These are phyloP conservation scores for Leccinum pellstonianum DNA, from an alignment of 768 basidiomycete species.

Conservation along the genomic window DNA sequence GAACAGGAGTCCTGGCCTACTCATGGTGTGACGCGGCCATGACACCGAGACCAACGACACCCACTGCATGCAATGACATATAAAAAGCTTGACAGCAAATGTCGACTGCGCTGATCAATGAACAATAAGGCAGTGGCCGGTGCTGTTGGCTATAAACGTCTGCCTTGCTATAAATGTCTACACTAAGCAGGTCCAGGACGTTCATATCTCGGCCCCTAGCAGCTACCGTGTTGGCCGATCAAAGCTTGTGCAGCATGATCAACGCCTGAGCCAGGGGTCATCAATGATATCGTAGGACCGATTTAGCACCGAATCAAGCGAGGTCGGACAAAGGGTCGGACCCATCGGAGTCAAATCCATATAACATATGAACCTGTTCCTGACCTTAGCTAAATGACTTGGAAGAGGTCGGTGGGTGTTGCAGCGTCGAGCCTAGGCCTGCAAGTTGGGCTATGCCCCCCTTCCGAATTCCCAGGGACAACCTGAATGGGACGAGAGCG, in stretches of 20 bases:
- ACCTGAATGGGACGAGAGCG: neutral
- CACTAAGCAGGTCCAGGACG: neutral
- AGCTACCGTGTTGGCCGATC: neutral
- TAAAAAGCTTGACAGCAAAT: neutral
- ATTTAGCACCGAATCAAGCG: neutral
- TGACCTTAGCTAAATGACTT: neutral
- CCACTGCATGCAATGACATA: neutral
- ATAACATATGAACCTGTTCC: neutral
- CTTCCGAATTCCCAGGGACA: conserved; percentile 1
- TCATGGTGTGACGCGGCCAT: conserved; percentile 2
- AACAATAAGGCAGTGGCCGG: neutral
- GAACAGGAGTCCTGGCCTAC: neutral
- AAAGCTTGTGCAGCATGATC: neutral
- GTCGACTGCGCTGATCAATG: neutral
- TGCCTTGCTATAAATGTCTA: neutral
- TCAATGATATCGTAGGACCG: neutral
- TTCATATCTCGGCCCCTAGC: conserved; percentile 13
- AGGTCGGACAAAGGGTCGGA: neutral
- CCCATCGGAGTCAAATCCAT: neutral
- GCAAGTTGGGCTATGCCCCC: neutral
- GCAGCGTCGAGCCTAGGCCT: neutral
- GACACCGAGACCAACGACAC: neutral
- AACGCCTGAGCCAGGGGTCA: neutral
- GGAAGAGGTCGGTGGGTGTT: neutral
- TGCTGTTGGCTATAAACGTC: neutral